Evolutionary conservation across 2,329 filamentous ascomycete genomes (phyloP).

Genomic region (Simplicillium aogashimaense): DNA sequence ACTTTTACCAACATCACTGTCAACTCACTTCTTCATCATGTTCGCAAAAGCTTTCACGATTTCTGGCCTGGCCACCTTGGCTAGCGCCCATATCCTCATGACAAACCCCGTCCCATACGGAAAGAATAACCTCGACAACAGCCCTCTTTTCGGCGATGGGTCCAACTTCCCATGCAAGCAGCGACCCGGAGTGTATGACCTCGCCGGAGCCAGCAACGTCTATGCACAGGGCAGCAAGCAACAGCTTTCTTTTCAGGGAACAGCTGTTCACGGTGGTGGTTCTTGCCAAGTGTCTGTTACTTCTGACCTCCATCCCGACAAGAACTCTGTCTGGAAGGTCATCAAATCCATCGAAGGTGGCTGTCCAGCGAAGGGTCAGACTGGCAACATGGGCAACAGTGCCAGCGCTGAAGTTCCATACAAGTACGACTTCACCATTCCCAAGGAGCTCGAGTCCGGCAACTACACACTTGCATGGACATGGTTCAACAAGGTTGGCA

Average conservation of each 20-base stretch:
- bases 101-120: slow-evolving; percentile 54
- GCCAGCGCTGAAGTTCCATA: slow-evolving; percentile 34
- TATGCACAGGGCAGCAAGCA: slow-evolving; percentile 37
- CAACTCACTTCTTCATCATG: slow-evolving; percentile 31
- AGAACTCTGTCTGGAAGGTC: slow-evolving; percentile 68
- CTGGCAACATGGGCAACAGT: slow-evolving; percentile 47
- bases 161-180: slow-evolving; percentile 78
- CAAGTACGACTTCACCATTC: slow-evolving; percentile 62
- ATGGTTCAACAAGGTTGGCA: slow-evolving; percentile 89
- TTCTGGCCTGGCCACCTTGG: slow-evolving; percentile 47
- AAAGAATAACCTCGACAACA: slow-evolving; percentile 35
- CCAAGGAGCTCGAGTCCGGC: slow-evolving; percentile 60
- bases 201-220: slow-evolving; percentile 39
- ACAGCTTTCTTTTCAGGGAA: slow-evolving; percentile 55
- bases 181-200: slow-evolving; percentile 32
- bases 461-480: slow-evolving; percentile 82
- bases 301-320: slow-evolving; percentile 60
- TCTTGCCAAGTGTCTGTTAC: slow-evolving; percentile 87
- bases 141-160: slow-evolving; percentile 51
- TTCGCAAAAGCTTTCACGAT: slow-evolving; percentile 37
- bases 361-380: slow-evolving; percentile 54
- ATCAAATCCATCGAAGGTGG: slow-evolving; percentile 83
- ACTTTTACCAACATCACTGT: slow-evolving; percentile 10
- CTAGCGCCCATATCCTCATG: slow-evolving; percentile 71
- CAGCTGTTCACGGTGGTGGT: slow-evolving; percentile 79